Base-by-base conservation (phyloP, 1,284 basidiomycete genomes). In the Moniliella sp. region DNA sequence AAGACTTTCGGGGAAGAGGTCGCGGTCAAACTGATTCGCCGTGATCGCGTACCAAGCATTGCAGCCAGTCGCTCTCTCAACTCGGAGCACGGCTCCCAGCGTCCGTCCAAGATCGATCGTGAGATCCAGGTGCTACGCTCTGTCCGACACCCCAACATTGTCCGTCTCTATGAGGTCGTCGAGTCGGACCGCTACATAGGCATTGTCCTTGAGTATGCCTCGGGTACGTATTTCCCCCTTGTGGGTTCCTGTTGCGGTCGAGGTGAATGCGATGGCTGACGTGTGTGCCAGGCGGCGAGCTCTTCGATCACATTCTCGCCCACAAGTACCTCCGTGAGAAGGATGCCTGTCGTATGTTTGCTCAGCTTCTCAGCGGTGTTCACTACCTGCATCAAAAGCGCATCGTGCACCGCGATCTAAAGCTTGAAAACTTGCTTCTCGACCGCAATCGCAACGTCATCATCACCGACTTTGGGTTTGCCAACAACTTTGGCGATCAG, bases 151-250 rank as follows among this genome's bases (percentile, higher is more conserved):
- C 91, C 91, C 1, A 94, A 97, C 62, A 97, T 99, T 61, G 91
- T 97, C 17, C 76, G 84, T 18, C 69, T 97, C 34, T 91, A 91
- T 70, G 91, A 99, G 61, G 86, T 94, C 25, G 91, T 99, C 49
- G 86, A 97, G 64, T 94, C 91, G 1, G 88, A 94, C 67, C 93
- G 93, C 64, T 97, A 94, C 66, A 94, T 99, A 48, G 91, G 91
- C 25, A 99, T 99, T 59, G 91, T 99, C 45, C 73, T 99, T 45
- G 91, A 97, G 63, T 97, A 91, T 59, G 91, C 88, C 25, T 86
- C 82, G 1, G 69, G 68, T 66, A 32, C 45, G 66, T 49, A 3
- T 4, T n/a, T n/a, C n/a, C n/a, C n/a, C n/a, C n/a, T n/a, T n/a
- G n/a, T n/a, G n/a, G n/a, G n/a, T n/a, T n/a, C n/a, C n/a, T n/a